Evolutionary conservation across 257 asterid genomes (phyloP).

Genomic region (Fraxinus pennsylvanica): DNA sequence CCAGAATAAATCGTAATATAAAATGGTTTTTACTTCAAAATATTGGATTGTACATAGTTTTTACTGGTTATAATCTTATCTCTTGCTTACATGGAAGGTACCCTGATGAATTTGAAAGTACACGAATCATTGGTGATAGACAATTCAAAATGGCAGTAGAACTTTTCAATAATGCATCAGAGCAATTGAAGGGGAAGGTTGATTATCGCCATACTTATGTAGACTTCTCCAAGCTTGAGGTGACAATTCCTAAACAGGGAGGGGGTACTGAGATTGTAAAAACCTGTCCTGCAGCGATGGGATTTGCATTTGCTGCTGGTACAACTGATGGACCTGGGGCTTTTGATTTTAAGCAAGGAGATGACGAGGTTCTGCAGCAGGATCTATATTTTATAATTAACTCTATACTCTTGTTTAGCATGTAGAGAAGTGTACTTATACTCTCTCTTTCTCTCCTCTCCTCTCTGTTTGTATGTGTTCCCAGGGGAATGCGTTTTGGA

Average conservation of each 20-base stretch:
- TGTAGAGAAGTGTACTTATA: background rate
- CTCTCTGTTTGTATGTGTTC: background rate
- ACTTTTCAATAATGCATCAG: constrained; percentile 73
- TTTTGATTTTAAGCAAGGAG: constrained; percentile 97
- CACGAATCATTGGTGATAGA: constrained; percentile 90
- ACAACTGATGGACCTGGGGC: constrained; percentile 99
- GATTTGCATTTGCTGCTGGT: constrained; percentile 99
- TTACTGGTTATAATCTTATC: constrained; percentile 15
- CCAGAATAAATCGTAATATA: constrained; percentile 4
- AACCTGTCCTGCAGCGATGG: constrained; percentile 99
- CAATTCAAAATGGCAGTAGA: constrained; percentile 82
- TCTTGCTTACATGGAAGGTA: constrained; percentile 54
- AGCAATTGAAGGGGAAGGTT: constrained; percentile 70
- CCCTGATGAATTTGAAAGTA: constrained; percentile 95
- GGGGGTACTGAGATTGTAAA: constrained; percentile 57
- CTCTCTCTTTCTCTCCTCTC: constrained; percentile 4
- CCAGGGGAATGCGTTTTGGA: constrained; percentile 97
- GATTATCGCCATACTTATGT: constrained; percentile 78
- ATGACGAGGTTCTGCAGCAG: constrained; percentile 55
- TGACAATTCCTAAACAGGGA: constrained; percentile 60
- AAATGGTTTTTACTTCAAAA: constrained; percentile 9
- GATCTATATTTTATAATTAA: constrained; percentile 12
- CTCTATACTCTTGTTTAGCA: constrained; percentile 16
- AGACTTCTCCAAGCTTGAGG: constrained; percentile 78
- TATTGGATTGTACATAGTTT: constrained; percentile 6